Evolutionary conservation across 2,329 filamentous ascomycete genomes (phyloP).

Genomic region (Hypocreales sp.): DNA sequence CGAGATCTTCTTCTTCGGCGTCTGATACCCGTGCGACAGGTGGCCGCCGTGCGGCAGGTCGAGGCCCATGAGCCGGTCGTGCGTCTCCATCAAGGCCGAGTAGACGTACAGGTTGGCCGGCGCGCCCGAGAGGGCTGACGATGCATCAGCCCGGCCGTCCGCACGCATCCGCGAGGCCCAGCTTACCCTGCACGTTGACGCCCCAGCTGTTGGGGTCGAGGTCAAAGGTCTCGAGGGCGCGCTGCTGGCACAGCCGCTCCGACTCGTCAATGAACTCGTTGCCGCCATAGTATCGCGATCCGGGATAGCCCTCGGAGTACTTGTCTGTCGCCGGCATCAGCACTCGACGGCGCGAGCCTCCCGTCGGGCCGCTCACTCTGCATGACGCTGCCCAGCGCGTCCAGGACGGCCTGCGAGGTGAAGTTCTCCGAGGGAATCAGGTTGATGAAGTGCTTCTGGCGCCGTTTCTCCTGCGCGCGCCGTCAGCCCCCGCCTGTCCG

Average conservation of each 20-base stretch:
- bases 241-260: slow-evolving; percentile 77
- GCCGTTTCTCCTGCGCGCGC: slow-evolving; percentile 62
- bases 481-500: neutral
- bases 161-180: neutral
- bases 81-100: slow-evolving; percentile 79
- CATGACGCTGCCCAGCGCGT: slow-evolving; percentile 87
- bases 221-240: slow-evolving; percentile 76
- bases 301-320: slow-evolving; percentile 96
- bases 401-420: slow-evolving; percentile 81
- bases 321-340: slow-evolving; percentile 65
- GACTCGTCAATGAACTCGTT: slow-evolving; percentile 92
- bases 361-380: slow-evolving; percentile 46
- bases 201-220: slow-evolving; percentile 82
- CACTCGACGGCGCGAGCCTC: slow-evolving; percentile 2
- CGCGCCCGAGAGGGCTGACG: slow-evolving; percentile 58
- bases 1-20: slow-evolving; percentile 87
- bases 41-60: slow-evolving; percentile 95
- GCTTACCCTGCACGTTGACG: slow-evolving; percentile 80
- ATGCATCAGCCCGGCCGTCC: neutral
- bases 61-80: slow-evolving; percentile 92
- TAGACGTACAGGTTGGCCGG: slow-evolving; percentile 82
- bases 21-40: slow-evolving; percentile 94
- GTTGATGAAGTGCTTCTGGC: slow-evolving; percentile 98
- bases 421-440: slow-evolving; percentile 93
- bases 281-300: slow-evolving; percentile 89